Conservation (phyloP, 305 asterid genomes). For the Solanum hybrid region DNA sequence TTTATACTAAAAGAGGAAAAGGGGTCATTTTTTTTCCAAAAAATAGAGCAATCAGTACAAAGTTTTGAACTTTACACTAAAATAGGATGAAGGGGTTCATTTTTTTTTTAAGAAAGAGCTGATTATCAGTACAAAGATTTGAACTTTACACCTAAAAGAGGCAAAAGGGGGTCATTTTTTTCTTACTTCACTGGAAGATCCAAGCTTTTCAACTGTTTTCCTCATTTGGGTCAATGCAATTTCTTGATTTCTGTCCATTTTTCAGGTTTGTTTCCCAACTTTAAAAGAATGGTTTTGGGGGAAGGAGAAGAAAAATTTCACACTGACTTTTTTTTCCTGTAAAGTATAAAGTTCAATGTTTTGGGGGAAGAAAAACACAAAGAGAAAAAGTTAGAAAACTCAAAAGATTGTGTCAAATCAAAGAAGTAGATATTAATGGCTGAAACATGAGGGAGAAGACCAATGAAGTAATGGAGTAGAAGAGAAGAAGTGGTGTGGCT, state of each 20-base stretch:
- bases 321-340: background rate
- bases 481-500: background rate
- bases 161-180: background rate
- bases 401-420: background rate
- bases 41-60: background rate
- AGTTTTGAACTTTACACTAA: slow-evolving; percentile 36
- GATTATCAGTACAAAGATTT: background rate
- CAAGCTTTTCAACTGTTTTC: slow-evolving; percentile 49
- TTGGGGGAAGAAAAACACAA: background rate
- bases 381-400: background rate
- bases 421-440: background rate
- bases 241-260: slow-evolving; percentile 41
- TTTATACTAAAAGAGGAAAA: background rate
- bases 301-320: background rate
- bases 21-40: background rate
- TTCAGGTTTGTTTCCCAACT: background rate
- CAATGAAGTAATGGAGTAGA: background rate
- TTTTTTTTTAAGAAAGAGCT: background rate
- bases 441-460: background rate
- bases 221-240: slow-evolving; percentile 47
- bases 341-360: background rate
- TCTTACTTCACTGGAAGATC: slow-evolving; percentile 48
- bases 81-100: background rate
- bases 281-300: background rate
- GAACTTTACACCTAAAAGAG: background rate